Conservation (phyloP, 495 filamentous ascomycete species). For the Hypomontagnella monticulosa region DNA sequence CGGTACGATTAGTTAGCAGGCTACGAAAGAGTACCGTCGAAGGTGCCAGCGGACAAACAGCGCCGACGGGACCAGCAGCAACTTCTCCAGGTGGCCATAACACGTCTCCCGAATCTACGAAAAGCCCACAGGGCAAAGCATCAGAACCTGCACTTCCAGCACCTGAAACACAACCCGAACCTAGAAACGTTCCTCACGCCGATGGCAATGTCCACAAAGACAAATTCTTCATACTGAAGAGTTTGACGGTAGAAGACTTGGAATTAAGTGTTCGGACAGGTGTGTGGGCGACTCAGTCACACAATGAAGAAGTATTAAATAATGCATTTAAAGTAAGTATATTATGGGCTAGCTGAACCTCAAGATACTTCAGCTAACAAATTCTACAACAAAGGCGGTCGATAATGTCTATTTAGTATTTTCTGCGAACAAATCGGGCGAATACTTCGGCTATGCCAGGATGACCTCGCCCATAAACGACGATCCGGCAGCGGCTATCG, state of each 20-base stretch:
- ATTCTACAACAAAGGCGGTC: slow-evolving; percentile 62
- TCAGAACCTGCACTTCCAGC: slow-evolving; percentile 28
- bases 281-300: slow-evolving; percentile 93
- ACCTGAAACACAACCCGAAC: slow-evolving; percentile 27
- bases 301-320: slow-evolving; percentile 88
- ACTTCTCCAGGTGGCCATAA: slow-evolving; percentile 41
- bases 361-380: slow-evolving; percentile 13
- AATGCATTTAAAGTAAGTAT: slow-evolving; percentile 79
- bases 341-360: not conserved
- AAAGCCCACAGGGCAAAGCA: slow-evolving; percentile 32
- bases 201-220: slow-evolving; percentile 59
- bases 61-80: slow-evolving; percentile 64
- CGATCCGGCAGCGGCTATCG: slow-evolving; percentile 72
- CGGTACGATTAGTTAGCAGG: slow-evolving; percentile 90
- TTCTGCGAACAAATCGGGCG: slow-evolving; percentile 97
- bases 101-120: slow-evolving; percentile 26
- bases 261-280: slow-evolving; percentile 88
- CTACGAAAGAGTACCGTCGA: slow-evolving; percentile 71
- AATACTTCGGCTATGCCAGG: slow-evolving; percentile 95
- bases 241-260: slow-evolving; percentile 91
- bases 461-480: slow-evolving; percentile 89
- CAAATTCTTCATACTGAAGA: slow-evolving; percentile 93
- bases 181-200: slow-evolving; percentile 19
- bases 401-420: slow-evolving; percentile 96
- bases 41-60: slow-evolving; percentile 57